These are phyloP conservation scores for Pythium aristosporum DNA, from an alignment of 352 stramenopile genomes.

Conservation along the genomic window DNA sequence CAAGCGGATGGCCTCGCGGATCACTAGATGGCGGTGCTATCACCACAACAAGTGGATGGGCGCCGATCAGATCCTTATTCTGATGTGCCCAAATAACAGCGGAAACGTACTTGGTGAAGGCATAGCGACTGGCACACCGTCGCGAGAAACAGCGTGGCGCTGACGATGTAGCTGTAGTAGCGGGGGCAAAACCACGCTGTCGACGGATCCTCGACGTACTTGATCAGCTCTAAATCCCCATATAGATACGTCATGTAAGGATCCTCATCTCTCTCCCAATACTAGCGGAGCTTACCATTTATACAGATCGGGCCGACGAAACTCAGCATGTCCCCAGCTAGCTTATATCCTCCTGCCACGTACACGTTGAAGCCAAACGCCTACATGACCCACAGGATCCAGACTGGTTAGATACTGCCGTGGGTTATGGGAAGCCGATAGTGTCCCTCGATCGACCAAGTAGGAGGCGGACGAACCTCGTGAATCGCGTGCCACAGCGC, in stretches of 20 bases:
- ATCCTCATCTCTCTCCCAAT: too few relatives aligned
- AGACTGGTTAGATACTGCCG: background rate
- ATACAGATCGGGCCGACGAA: constrained; percentile 88
- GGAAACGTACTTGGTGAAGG: constrained; percentile 44
- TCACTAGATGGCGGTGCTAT: constrained; percentile 60
- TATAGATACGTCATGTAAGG: too few relatives aligned
- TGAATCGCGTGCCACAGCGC: constrained; percentile 48
- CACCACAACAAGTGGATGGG: background rate
- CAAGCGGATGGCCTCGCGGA: constrained; percentile 62
- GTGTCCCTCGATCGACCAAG: background rate
- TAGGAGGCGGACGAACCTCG: constrained; percentile 19
- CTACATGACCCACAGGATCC: constrained; percentile 8
- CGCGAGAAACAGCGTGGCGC: constrained; percentile 41
- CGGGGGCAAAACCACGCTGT: constrained; percentile 36
- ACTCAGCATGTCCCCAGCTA: constrained; percentile 88
- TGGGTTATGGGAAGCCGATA: too few relatives aligned
- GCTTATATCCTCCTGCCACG: constrained; percentile 86
- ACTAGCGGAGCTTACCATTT: constrained; percentile 26
- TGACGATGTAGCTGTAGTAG: constrained; percentile 64
- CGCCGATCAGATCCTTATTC: background rate
- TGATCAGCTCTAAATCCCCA: constrained; percentile 34
- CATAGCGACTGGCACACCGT: constrained; percentile 54
- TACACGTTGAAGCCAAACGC: constrained; percentile 91
- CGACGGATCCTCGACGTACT: constrained; percentile 61
- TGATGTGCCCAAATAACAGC: background rate